phyloP scores from a whole-genome alignment of 106 monocot species.

The Acanthochlamys bracteata region DNA sequence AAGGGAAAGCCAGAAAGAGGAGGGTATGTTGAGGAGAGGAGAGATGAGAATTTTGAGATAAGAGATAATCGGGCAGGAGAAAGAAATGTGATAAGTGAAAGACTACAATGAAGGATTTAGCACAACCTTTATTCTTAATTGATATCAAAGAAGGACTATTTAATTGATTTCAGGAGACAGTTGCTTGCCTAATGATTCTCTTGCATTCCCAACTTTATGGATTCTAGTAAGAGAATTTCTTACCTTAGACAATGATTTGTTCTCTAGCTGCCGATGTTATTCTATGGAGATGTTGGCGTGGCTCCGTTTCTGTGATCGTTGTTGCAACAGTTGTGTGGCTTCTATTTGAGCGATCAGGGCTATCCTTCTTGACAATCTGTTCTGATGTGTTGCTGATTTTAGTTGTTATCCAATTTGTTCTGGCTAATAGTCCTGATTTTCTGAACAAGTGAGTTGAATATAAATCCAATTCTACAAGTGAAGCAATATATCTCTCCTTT shows the following conservation, averaged over 20 bases:
- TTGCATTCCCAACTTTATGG: not conserved
- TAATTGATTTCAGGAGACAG: too few species aligned
- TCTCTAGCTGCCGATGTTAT: slow-evolving; percentile 83
- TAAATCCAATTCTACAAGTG: not conserved
- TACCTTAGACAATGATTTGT: not conserved
- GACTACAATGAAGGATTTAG: too few species aligned
- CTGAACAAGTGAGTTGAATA: slow-evolving; percentile 57
- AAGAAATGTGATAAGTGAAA: too few species aligned
- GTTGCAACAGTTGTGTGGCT: slow-evolving; percentile 72
- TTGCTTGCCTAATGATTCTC: not conserved
- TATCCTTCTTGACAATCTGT: slow-evolving; percentile 64
- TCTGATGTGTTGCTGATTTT: slow-evolving; percentile 80
- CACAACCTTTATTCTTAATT: too few species aligned
- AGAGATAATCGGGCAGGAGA: too few species aligned
- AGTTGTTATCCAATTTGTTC: slow-evolving; percentile 61
- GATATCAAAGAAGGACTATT: too few species aligned
- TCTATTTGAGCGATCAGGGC: slow-evolving; percentile 66
- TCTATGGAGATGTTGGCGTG: slow-evolving; percentile 52
- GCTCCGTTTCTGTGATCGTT: slow-evolving; percentile 52
- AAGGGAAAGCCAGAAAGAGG: too few species aligned
- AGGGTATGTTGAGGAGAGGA: too few species aligned
- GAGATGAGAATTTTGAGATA: too few species aligned
- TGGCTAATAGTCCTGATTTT: slow-evolving; percentile 48
- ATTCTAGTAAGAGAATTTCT: not conserved
- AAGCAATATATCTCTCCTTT: not conserved